Percentiles rank a stretch among this genome's conserved stretches.
Conservation (phyloP, 352 stramenopile species). For the Globisporangium takayamanum region DNA sequence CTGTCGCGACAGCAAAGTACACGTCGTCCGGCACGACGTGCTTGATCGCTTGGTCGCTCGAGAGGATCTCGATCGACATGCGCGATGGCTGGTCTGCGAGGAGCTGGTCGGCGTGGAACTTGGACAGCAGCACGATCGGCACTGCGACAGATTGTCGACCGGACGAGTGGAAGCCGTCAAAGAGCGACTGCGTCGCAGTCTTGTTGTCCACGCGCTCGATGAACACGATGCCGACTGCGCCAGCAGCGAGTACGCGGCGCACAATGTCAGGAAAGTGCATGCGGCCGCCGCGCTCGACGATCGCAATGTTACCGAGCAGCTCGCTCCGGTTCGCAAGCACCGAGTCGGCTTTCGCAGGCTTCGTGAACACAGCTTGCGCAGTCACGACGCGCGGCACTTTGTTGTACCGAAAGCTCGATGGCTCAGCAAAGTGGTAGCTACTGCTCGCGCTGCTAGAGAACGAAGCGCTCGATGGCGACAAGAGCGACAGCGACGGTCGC, state of each 20-base stretch:
- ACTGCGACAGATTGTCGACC: conserved; percentile 65
- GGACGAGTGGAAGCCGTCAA: conserved; percentile 85
- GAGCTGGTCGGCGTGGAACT: conserved; percentile 72
- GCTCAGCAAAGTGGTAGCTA: conserved; percentile 76
- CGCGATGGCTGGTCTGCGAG: conserved; percentile 41
- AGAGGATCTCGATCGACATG: conserved; percentile 67
- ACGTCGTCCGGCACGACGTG: conserved; percentile 64
- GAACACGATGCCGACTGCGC: conserved; percentile 70
- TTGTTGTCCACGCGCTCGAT: conserved; percentile 58
- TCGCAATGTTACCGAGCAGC: conserved; percentile 58
- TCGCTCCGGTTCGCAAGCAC: conserved; percentile 55
- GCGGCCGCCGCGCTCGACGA: conserved; percentile 71
- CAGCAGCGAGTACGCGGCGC: conserved; percentile 51
- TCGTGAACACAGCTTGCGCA: conserved; percentile 45
- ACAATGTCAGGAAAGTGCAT: conserved; percentile 85
- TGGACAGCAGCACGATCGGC: conserved; percentile 72
- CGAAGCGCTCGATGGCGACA: not conserved
- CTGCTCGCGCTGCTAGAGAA: conserved; percentile 10
- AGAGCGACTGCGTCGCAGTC: conserved; percentile 61
- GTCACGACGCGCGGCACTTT: conserved; percentile 44
- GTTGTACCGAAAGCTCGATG: conserved; percentile 78
- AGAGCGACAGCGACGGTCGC: conserved; percentile 9
- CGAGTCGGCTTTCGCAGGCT: conserved; percentile 61
- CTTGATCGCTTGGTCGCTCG: conserved; percentile 58
- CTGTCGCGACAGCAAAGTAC: conserved; percentile 66